phyloP scores from a whole-genome alignment of 805 yeast species.

The Pichia scutulata region DNA sequence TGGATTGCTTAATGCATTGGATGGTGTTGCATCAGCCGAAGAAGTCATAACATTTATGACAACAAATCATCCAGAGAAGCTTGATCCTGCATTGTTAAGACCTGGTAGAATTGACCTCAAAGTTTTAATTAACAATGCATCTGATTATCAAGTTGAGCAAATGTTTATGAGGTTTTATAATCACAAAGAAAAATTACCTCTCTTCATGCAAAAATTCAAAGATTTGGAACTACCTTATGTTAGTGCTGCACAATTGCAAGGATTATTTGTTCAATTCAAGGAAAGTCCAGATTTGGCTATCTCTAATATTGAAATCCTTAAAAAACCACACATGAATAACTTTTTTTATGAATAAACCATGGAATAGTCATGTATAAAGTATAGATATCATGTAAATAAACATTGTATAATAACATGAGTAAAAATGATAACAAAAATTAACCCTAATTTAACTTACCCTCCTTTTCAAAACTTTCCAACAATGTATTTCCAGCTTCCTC shows the following conservation, averaged over 20 bases:
- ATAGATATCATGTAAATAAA: slow-evolving; percentile 1
- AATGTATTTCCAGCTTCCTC: slow-evolving; percentile 22
- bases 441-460: neutral
- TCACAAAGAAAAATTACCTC: slow-evolving; percentile 46
- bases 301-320: slow-evolving; percentile 46
- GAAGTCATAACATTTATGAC: slow-evolving; percentile 97
- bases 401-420: neutral
- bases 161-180: slow-evolving; percentile 90
- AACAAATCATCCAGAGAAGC: slow-evolving; percentile 89
- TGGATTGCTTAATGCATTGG: slow-evolving; percentile 87
- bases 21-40: slow-evolving; percentile 96
- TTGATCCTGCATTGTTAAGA: slow-evolving; percentile 88
- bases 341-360: slow-evolving; percentile 24
- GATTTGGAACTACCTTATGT: slow-evolving; percentile 46
- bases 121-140: slow-evolving; percentile 79
- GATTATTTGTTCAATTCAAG: slow-evolving; percentile 88
- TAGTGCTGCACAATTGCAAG: slow-evolving; percentile 93
- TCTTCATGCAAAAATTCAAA: slow-evolving; percentile 39
- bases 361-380: neutral
- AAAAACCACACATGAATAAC: slow-evolving; percentile 27
- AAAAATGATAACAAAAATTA: neutral
- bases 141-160: slow-evolving; percentile 63
- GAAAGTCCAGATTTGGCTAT: slow-evolving; percentile 73
- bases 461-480: slow-evolving; percentile 9
- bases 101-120: slow-evolving; percentile 93